Conservation (phyloP, 2,329 filamentous ascomycete genomes). For the Arthrinium phaeospermum region DNA sequence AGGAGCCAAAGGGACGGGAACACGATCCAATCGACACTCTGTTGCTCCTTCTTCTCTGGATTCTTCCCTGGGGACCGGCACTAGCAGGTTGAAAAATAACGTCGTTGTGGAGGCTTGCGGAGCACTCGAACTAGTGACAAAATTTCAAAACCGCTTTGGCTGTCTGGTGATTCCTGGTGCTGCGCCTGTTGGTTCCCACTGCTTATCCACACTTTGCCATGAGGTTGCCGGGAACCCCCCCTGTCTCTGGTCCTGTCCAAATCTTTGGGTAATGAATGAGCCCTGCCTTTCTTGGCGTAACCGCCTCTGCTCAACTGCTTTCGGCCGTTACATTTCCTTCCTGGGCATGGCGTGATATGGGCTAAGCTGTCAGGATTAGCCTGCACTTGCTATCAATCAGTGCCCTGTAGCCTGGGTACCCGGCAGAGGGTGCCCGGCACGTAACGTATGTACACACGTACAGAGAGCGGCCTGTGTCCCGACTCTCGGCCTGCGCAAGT, state of each 20-base stretch:
- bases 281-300: neutral
- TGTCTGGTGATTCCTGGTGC: neutral
- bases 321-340: neutral
- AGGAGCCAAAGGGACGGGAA: neutral
- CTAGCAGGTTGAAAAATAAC: neutral
- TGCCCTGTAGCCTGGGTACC: too few relatives aligned
- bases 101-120: neutral
- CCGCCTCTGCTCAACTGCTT: neutral
- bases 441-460: neutral
- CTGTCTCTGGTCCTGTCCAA: slow-evolving; percentile 7
- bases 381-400: neutral
- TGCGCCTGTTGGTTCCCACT: neutral
- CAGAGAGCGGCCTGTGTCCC: neutral
- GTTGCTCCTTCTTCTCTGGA: neutral
- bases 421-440: neutral
- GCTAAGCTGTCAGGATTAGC: neutral
- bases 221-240: neutral
- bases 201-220: slow-evolving; percentile 8
- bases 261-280: slow-evolving; percentile 18
- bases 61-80: neutral
- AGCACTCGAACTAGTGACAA: neutral
- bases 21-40: neutral
- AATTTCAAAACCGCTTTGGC: neutral
- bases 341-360: slow-evolving; percentile 8
- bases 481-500: slow-evolving; percentile 3